Evolutionary conservation across 1,284 basidiomycete genomes (phyloP).

Genomic region (Moesziomyces globuligerus): DNA sequence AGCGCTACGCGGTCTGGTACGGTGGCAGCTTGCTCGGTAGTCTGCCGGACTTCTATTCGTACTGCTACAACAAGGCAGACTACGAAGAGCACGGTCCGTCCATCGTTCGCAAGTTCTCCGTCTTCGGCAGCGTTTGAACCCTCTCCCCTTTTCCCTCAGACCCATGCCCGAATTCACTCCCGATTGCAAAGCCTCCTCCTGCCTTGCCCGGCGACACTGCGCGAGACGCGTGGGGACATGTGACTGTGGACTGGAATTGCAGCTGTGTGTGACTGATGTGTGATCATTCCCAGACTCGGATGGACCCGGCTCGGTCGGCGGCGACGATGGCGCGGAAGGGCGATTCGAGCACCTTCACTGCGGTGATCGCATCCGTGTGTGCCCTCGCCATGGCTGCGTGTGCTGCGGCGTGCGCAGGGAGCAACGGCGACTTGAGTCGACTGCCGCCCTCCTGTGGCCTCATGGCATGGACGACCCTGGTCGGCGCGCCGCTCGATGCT

Average conservation of each 20-base stretch:
- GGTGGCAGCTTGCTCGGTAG: slow-evolving; percentile 80
- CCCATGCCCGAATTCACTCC: neutral
- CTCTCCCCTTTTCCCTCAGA: neutral
- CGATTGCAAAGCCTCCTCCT: too few relatives aligned
- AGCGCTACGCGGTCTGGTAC: slow-evolving; percentile 98
- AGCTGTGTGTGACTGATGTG: neutral
- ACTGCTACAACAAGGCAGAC: slow-evolving; percentile 94
- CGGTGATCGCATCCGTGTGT: slow-evolving; percentile 85
- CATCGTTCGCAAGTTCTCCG: slow-evolving; percentile 71
- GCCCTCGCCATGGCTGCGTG: slow-evolving; percentile 23
- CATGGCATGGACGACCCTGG: slow-evolving; percentile 16
- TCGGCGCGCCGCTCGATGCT: neutral
- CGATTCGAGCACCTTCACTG: slow-evolving; percentile 81
- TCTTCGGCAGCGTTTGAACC: slow-evolving; percentile 57
- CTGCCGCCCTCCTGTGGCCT: neutral
- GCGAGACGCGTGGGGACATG: too few relatives aligned
- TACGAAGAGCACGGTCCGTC: slow-evolving; percentile 97
- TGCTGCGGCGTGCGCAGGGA: slow-evolving; percentile 39
- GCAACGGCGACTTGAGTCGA: slow-evolving; percentile 42
- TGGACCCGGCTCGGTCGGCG: slow-evolving; percentile 72
- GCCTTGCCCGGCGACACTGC: too few relatives aligned
- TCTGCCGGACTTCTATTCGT: slow-evolving; percentile 96
- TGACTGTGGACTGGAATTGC: too few relatives aligned
- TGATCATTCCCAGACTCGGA: slow-evolving; percentile 63
- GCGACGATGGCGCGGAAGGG: slow-evolving; percentile 88